Conservation (phyloP, 129 eudicot genomes). For the Chrysanthemum makinoi region DNA sequence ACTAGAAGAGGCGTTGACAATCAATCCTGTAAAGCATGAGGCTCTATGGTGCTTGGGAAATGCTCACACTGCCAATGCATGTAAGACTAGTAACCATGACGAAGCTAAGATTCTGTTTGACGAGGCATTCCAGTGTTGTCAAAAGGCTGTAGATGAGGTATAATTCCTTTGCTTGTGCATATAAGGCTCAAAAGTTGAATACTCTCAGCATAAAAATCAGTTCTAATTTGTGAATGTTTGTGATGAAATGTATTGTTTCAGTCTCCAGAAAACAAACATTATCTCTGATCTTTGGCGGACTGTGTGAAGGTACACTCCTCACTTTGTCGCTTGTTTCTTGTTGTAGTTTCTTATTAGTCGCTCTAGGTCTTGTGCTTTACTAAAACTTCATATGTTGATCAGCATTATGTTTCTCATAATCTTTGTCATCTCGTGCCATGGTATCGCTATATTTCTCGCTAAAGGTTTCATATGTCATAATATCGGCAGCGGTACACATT, state of each 20-base stretch:
- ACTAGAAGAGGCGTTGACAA: conserved; percentile 50
- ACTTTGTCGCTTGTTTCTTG: not conserved
- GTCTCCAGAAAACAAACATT: conserved; percentile 60
- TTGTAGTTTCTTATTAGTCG: conserved; percentile 6
- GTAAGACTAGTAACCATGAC: too few species aligned
- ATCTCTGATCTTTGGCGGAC: conserved; percentile 47
- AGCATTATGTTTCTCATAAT: not conserved
- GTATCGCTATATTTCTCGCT: too few species aligned
- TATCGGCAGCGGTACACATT: too few species aligned
- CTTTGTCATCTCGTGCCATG: too few species aligned
- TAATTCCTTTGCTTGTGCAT: conserved; percentile 8
- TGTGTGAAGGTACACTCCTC: conserved; percentile 42
- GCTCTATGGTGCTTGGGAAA: conserved; percentile 61
- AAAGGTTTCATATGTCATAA: too few species aligned
- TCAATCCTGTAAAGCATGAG: conserved; percentile 58
- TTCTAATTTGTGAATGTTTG: conserved; percentile 18
- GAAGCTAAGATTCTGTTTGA: conserved; percentile 46
- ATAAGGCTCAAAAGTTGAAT: not conserved
- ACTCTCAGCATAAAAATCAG: not conserved
- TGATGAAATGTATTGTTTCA: conserved; percentile 25
- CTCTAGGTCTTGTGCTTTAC: conserved; percentile 10
- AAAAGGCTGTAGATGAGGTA: conserved; percentile 30
- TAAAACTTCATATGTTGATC: not conserved
- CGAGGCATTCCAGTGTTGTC: conserved; percentile 40
- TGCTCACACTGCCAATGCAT: conserved; percentile 58